phyloP scores from a whole-genome alignment of 495 filamentous ascomycete species.

The Rhypophila decipiens region DNA sequence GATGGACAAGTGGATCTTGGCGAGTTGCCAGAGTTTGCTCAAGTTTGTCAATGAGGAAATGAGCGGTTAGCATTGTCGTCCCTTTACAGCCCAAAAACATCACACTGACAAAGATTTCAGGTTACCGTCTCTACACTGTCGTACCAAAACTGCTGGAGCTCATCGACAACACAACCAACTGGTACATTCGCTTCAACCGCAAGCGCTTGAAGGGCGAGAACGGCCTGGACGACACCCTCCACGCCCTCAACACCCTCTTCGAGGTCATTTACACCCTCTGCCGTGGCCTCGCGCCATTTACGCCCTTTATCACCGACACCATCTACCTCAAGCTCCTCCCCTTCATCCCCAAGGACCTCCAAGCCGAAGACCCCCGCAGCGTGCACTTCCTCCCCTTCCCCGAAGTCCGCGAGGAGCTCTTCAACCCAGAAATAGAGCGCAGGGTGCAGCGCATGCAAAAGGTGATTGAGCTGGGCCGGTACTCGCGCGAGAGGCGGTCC shows the following conservation, averaged over 20 bases:
- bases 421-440: constrained; percentile 79
- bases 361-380: constrained; percentile 65
- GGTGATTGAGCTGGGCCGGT: constrained; percentile 83
- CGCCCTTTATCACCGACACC: constrained; percentile 89
- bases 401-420: constrained; percentile 78
- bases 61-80: constrained; percentile 56
- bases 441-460: constrained; percentile 87
- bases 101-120: constrained; percentile 27
- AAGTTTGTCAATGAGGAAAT: constrained; percentile 95
- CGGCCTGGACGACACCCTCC: constrained; percentile 71
- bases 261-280: constrained; percentile 89
- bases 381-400: constrained; percentile 93
- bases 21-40: constrained; percentile 85
- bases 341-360: constrained; percentile 49
- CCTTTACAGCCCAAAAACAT: background rate
- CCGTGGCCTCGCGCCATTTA: constrained; percentile 86
- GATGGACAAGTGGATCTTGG: constrained; percentile 96
- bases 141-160: constrained; percentile 80
- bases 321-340: constrained; percentile 86
- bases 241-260: constrained; percentile 94
- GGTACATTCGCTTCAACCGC: constrained; percentile 99
- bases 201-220: constrained; percentile 92
- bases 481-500: constrained; percentile 76
- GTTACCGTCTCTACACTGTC: constrained; percentile 86
- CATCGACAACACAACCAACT: constrained; percentile 96